Conservation (phyloP, 352 stramenopile species). For the Pythium periplocum region DNA sequence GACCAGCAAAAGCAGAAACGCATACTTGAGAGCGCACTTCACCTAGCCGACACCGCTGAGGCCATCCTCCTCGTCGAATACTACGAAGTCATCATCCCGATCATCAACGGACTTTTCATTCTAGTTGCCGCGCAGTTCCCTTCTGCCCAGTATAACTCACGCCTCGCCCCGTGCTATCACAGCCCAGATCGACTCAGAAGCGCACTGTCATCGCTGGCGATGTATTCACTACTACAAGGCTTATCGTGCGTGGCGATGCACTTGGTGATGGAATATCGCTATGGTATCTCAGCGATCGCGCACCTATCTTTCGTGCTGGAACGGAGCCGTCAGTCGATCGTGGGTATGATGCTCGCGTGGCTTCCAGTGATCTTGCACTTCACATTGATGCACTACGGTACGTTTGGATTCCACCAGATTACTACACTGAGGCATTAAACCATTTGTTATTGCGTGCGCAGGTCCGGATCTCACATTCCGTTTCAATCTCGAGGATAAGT, state of each 20-base stretch:
- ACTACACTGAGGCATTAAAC: too few relatives aligned
- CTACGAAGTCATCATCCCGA: conserved; percentile 3
- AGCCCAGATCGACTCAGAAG: not conserved
- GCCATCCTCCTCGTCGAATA: conserved; percentile 5
- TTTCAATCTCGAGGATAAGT: too few relatives aligned
- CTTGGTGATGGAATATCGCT: conserved; percentile 11
- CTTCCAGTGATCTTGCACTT: conserved; percentile 8
- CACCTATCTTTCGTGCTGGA: conserved; percentile 9
- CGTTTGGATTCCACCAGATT: too few relatives aligned
- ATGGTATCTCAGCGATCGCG: conserved; percentile 2
- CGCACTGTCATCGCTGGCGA: not conserved
- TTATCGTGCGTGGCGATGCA: conserved; percentile 3
- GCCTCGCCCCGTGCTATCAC: not conserved
- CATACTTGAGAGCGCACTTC: not conserved
- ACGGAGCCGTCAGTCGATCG: conserved; percentile 2
- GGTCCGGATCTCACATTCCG: too few relatives aligned
- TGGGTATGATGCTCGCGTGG: conserved; percentile 9
- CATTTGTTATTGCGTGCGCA: too few relatives aligned
- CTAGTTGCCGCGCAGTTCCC: not conserved
- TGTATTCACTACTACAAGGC: conserved; percentile 4
- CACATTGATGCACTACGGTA: conserved; percentile 10
- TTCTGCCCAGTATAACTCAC: conserved; percentile 2
- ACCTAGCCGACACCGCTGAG: conserved; percentile 1
- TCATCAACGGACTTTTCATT: conserved; percentile 3
- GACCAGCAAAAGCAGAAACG: too few relatives aligned